Conservation (phyloP, 257 asterid genomes). For the Thymus quinquecostatus region DNA sequence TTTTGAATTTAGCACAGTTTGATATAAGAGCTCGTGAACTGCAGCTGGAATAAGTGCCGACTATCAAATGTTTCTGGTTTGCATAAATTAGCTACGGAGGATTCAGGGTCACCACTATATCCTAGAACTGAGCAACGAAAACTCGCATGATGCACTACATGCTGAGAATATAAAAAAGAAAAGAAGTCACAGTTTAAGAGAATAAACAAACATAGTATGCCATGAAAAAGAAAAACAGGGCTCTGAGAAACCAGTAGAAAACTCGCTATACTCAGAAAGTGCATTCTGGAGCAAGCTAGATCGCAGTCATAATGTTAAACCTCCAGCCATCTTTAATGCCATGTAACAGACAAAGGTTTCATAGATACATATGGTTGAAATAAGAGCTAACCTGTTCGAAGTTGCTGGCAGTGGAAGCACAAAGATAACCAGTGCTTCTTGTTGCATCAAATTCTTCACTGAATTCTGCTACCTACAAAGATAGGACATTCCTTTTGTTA, state of each 20-base stretch:
- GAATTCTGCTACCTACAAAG: slow-evolving; percentile 59
- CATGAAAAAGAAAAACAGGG: background rate
- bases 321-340: slow-evolving; percentile 13
- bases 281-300: slow-evolving; percentile 6
- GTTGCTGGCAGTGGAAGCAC: slow-evolving; percentile 78
- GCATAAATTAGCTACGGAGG: background rate
- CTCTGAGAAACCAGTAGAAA: background rate
- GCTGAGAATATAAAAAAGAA: background rate
- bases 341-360: slow-evolving; percentile 27
- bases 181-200: background rate
- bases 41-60: background rate
- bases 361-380: slow-evolving; percentile 13
- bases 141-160: background rate
- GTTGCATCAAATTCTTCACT: slow-evolving; percentile 88
- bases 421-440: slow-evolving; percentile 94
- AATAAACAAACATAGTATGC: background rate
- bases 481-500: slow-evolving; percentile 10
- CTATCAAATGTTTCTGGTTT: background rate
- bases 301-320: slow-evolving; percentile 19
- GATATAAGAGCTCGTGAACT: background rate
- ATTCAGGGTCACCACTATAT: background rate
- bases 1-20: background rate
- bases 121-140: background rate
- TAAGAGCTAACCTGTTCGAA: slow-evolving; percentile 69
- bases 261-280: background rate